These are phyloP conservation scores for Pleurotus citrinopileatus DNA, from an alignment of 768 basidiomycete genomes.

Conservation along the genomic window DNA sequence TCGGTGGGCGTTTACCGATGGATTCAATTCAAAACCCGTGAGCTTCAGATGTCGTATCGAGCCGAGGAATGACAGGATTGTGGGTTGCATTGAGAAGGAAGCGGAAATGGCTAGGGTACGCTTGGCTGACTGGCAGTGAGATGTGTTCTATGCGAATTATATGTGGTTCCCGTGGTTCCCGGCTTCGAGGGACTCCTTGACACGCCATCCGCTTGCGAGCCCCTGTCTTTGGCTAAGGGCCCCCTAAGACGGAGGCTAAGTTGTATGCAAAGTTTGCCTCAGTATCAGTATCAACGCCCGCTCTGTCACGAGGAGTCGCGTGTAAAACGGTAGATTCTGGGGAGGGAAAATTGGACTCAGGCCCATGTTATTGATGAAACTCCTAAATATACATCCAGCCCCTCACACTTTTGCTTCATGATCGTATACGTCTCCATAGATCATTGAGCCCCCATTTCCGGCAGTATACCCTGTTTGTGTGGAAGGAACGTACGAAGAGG, in stretches of 20 bases:
- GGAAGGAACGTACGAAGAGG: background rate
- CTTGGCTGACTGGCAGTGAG: slow-evolving; percentile 17
- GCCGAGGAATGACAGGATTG: slow-evolving; percentile 20
- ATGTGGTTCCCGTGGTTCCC: too few species aligned
- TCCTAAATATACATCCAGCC: background rate
- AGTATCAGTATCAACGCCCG: too few species aligned
- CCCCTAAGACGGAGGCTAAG: too few species aligned
- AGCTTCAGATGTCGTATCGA: slow-evolving; percentile 28
- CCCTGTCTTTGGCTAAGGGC: too few species aligned
- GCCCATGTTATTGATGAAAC: background rate
- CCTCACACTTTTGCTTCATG: background rate
- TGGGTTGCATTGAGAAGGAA: slow-evolving; percentile 22
- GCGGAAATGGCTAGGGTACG: slow-evolving; percentile 17
- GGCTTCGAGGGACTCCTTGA: too few species aligned
- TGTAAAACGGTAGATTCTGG: too few species aligned
- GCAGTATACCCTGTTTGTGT: background rate
- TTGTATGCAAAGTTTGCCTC: too few species aligned
- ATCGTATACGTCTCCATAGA: background rate
- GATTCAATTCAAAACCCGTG: slow-evolving; percentile 31
- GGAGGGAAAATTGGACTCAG: too few species aligned
- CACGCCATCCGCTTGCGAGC: too few species aligned
- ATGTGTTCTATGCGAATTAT: too few species aligned
- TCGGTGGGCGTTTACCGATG: slow-evolving; percentile 27
- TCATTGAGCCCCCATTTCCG: background rate
- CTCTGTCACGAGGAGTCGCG: too few species aligned